Conservation (phyloP, 2,329 filamentous ascomycete species). For the Parastagonospora nodorum region DNA sequence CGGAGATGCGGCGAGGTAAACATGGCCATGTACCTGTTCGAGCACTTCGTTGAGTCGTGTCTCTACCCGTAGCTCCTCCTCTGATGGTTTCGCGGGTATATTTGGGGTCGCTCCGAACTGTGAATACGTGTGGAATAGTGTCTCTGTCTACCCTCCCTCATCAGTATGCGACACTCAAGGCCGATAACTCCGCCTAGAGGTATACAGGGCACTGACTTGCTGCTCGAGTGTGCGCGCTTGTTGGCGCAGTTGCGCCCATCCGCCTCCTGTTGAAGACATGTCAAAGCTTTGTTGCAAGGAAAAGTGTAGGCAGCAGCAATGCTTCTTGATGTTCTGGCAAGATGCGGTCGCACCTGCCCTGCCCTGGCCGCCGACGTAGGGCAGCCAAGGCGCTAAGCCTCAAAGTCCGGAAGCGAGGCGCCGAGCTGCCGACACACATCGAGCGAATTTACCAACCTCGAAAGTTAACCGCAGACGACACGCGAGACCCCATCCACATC, state of each 20-base stretch:
- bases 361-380: constrained; percentile 23
- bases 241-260: constrained; percentile 94
- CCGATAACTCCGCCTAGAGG: constrained; percentile 15
- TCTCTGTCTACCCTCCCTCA: constrained; percentile 70
- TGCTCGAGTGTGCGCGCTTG: constrained; percentile 87
- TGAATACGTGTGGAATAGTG: constrained; percentile 81
- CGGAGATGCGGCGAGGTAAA: neutral
- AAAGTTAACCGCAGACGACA: constrained; percentile 39
- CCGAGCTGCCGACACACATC: constrained; percentile 22
- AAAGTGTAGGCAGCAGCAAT: constrained; percentile 10
- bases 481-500: constrained; percentile 45
- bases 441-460: constrained; percentile 22
- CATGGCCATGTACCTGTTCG: constrained; percentile 65
- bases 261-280: constrained; percentile 49
- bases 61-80: constrained; percentile 82
- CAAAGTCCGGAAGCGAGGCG: constrained; percentile 25
- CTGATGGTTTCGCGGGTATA: constrained; percentile 80
- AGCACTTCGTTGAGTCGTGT: constrained; percentile 82
- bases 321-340: constrained; percentile 25
- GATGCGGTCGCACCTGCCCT: constrained; percentile 22
- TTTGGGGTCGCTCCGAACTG: constrained; percentile 83
- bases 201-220: constrained; percentile 65
- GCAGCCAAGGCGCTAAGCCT: constrained; percentile 30
- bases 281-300: constrained; percentile 1
- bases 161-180: constrained; percentile 27